These are phyloP conservation scores for Kuraishia borneana DNA, from an alignment of 805 yeast species.

Conservation along the genomic window DNA sequence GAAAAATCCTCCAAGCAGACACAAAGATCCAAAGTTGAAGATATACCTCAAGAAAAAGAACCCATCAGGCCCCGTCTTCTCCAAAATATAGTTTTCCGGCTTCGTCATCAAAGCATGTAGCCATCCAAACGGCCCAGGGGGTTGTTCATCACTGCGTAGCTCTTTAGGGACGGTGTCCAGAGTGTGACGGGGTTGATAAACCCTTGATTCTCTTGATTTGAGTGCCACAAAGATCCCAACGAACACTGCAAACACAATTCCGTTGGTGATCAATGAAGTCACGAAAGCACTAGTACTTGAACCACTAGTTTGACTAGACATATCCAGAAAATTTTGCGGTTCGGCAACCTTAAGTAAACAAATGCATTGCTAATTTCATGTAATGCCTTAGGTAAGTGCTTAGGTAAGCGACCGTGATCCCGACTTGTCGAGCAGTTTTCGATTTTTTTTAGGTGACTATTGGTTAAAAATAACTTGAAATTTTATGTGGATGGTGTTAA, in stretches of 20 bases:
- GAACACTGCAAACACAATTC: slow-evolving; percentile 29
- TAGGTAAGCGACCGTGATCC: too few species aligned
- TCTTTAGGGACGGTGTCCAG: slow-evolving; percentile 36
- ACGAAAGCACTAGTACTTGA: slow-evolving; percentile 39
- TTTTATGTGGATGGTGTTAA: too few species aligned
- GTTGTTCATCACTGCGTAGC: slow-evolving; percentile 29
- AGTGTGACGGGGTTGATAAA: slow-evolving; percentile 38
- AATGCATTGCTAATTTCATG: too few species aligned
- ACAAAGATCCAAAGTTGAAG: slow-evolving; percentile 39
- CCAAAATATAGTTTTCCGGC: slow-evolving; percentile 54
- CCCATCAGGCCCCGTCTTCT: slow-evolving; percentile 67
- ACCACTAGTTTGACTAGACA: slow-evolving; percentile 3
- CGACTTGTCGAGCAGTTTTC: too few species aligned
- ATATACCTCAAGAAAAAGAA: slow-evolving; percentile 62
- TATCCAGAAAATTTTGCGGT: too few species aligned
- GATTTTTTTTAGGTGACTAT: too few species aligned
- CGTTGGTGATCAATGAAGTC: slow-evolving; percentile 33
- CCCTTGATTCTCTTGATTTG: slow-evolving; percentile 32
- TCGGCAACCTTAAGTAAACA: too few species aligned
- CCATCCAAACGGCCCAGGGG: slow-evolving; percentile 44
- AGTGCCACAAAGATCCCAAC: slow-evolving; percentile 24
- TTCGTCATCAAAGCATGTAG: slow-evolving; percentile 32
- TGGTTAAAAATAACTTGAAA: too few species aligned
- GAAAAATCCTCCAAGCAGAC: slow-evolving; percentile 40
- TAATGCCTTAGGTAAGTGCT: too few species aligned